phyloP scores from a whole-genome alignment of 352 stramenopile species.

The Pythium biforme region DNA sequence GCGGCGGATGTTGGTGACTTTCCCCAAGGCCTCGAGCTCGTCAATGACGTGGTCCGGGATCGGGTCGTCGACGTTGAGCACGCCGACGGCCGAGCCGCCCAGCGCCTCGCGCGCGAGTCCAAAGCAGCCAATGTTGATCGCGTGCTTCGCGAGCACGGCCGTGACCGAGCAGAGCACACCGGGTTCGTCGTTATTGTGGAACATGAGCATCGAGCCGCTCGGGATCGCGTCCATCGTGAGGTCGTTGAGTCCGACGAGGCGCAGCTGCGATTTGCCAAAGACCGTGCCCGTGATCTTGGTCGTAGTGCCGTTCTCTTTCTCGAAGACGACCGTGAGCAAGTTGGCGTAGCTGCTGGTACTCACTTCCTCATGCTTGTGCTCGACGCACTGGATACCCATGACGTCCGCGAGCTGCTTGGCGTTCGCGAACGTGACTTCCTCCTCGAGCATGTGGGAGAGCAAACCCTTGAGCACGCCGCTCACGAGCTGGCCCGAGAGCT shows the following conservation, averaged over 20 bases:
- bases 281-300: constrained; percentile 89
- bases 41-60: constrained; percentile 85
- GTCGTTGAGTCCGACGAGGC: constrained; percentile 87
- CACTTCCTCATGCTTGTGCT: constrained; percentile 88
- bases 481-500: constrained; percentile 83
- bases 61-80: constrained; percentile 89
- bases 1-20: constrained; percentile 84
- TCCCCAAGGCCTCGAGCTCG: constrained; percentile 65
- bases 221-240: constrained; percentile 84
- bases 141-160: constrained; percentile 86
- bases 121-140: constrained; percentile 96
- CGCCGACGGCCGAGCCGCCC: constrained; percentile 72
- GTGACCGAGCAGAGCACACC: constrained; percentile 94
- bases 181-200: constrained; percentile 94
- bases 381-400: constrained; percentile 88
- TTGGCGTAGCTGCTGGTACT: constrained; percentile 81
- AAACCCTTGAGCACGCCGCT: constrained; percentile 90
- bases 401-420: constrained; percentile 81
- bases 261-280: constrained; percentile 85
- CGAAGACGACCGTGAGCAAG: constrained; percentile 90
- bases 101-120: constrained; percentile 75
- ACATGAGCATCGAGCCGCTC: constrained; percentile 90
- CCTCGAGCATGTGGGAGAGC: constrained; percentile 88
- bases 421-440: constrained; percentile 91
- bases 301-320: constrained; percentile 82